Evolutionary conservation across 768 basidiomycete species (phyloP), one percentile per base, ranked within the genome.

Genomic region (Hypholoma sublateritium): DNA sequence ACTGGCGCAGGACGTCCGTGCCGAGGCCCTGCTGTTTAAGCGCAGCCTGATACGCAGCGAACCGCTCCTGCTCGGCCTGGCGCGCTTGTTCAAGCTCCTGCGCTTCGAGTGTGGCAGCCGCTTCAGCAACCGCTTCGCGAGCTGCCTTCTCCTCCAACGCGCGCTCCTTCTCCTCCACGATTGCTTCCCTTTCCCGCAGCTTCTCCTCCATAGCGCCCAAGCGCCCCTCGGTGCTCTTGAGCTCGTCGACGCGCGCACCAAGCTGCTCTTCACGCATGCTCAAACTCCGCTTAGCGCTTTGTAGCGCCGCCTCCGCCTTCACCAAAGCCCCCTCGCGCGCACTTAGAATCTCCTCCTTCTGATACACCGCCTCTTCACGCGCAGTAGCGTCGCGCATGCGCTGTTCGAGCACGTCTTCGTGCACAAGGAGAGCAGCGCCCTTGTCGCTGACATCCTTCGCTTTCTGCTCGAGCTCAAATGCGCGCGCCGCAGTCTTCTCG

Each of bases 151-250:
- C 43, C 28, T 55, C 35, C 9, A 59, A 19, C 21, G 42, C 37
- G 35, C 34, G 46, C 24, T 63, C 59, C 32, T 48, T 47, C 5
- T 50, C 34, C 13, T 56, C 51, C 34, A 61, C 53, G 4, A n/a
- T 37, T 3, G 3, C 14, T 39, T 56, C 55, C 24, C 50, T 39
- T 25, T 25, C 39, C 19, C 56, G 24, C 16, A 28, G 36, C 11
- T n/a, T 39, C 50, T 52, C 50, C 49, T 32, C 43, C 17, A 8
- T 50, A 14, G 35, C 37, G 17, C 17, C 49, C 32, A 47, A 25
- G 44, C n/a, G 37, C 53, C 46, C 43, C 22, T 50, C 48, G 17
- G 21, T 16, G 22, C 52, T 45, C 34, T 36, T 55, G 43, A 57
- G 46, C 21, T 59, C 58, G 14, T 28, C 53, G 7, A 21, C 44